Conservation (phyloP, 768 basidiomycete species). For the Tulasnella sp. region DNA sequence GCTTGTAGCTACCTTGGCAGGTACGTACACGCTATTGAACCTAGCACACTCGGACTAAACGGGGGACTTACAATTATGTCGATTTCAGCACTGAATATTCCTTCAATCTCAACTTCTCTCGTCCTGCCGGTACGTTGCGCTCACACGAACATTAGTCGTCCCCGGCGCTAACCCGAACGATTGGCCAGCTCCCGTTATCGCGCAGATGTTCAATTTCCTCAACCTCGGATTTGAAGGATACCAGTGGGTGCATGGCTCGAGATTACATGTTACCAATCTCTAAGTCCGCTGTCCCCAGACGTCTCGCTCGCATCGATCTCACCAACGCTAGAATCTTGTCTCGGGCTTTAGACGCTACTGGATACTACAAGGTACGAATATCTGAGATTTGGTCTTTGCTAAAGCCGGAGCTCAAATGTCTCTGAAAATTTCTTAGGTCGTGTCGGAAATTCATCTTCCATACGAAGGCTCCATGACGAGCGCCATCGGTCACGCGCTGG, state of each 20-base stretch:
- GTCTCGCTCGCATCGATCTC: slow-evolving; percentile 47
- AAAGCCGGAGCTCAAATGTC: background rate
- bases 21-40: background rate
- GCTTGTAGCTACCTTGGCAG: slow-evolving; percentile 14
- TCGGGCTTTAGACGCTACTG: slow-evolving; percentile 55
- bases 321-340: slow-evolving; percentile 64
- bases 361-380: slow-evolving; percentile 45
- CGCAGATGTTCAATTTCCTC: slow-evolving; percentile 49
- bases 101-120: slow-evolving; percentile 60
- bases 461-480: slow-evolving; percentile 19
- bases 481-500: slow-evolving; percentile 30
- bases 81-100: slow-evolving; percentile 64
- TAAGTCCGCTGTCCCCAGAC: slow-evolving; percentile 31
- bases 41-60: background rate
- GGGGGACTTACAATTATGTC: background rate
- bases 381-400: background rate
- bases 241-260: slow-evolving; percentile 24
- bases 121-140: slow-evolving; percentile 55
- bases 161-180: background rate
- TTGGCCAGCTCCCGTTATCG: slow-evolving; percentile 29
- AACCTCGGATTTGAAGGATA: slow-evolving; percentile 53
- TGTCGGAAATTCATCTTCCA: slow-evolving; percentile 52
- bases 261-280: slow-evolving; percentile 38
- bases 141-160: slow-evolving; percentile 37
- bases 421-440: slow-evolving; percentile 15